A percentile compares a stretch with the other conserved stretches of the same genome.
Evolutionary conservation across 192 early-diverging fungal genomes (phyloP).

Genomic region (Allomyces arbusculus): DNA sequence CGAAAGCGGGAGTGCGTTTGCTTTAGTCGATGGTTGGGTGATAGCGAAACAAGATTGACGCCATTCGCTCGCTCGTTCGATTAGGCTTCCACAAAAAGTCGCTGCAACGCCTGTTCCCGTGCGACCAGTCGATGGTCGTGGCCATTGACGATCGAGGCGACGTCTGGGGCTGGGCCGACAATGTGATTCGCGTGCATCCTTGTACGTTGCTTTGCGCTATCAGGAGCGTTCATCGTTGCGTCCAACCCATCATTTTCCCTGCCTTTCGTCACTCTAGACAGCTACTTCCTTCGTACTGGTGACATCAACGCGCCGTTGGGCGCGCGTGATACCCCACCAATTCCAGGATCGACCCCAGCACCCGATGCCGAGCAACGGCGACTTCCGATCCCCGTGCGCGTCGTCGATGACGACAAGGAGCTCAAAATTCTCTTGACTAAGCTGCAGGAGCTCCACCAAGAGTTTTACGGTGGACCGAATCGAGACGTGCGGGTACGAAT

Average conservation of each 20-base stretch:
- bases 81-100: conserved; percentile 54
- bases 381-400: neutral
- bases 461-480: neutral
- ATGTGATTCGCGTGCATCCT: conserved; percentile 69
- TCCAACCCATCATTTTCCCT: neutral
- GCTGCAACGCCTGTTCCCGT: conserved; percentile 72
- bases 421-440: conserved; percentile 11
- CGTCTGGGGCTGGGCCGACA: conserved; percentile 80
- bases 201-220: conserved; percentile 32
- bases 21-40: neutral
- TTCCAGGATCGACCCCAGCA: neutral
- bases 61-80: neutral
- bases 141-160: conserved; percentile 89
- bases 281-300: conserved; percentile 81
- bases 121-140: conserved; percentile 88
- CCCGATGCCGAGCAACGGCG: conserved; percentile 8
- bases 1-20: conserved; percentile 63
- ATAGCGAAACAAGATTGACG: neutral
- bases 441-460: neutral
- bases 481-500: neutral
- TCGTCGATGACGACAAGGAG: conserved; percentile 8
- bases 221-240: neutral
- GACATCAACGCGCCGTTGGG: conserved; percentile 74
- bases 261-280: conserved; percentile 26
- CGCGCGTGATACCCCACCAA: neutral